Evolutionary conservation across 345 rosid species (phyloP), one percentile per base, ranked within the genome.

Genomic region (Passiflora organensis): DNA sequence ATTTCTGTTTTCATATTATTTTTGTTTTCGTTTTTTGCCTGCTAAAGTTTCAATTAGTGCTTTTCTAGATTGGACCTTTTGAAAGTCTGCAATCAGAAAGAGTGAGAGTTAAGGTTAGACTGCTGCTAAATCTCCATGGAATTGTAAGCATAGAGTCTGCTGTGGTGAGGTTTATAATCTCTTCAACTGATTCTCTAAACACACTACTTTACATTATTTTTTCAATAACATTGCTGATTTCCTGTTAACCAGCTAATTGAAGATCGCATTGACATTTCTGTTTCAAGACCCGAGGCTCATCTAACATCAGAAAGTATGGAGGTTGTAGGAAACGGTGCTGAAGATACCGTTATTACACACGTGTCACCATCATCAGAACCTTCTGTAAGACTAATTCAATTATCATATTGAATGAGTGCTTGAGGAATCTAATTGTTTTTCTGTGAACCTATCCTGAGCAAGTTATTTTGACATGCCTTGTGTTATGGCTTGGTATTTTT

Each of bases 1-100:
- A 28, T 28, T 28, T 28, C 5, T 28, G 34, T 28, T 28, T 28
- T 28, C 8, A 2, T 8, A 28, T 28, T 28, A 2, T 28, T 8
- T 28, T 28, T 28, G 11, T 13, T 44, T 9, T 16, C 17, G 48
- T 3, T 43, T 20, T 2, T 8, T 18, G 22, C 9, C 12, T 44
- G 48, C 48, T 18, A 15, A 13, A 55, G 51, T 13, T 1, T 64
- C 5, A 32, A 34, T 10, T 39, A 10, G 10, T 38, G 32, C 36
- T 17, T 55, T 6, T n/a, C 70, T 69, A 86, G 97, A 76, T 89
- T 44, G 97, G 95, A 48, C 97, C 97, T 60, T 84, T 89, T 73
- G 89, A 83, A 62, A 72, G 80, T 49, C 50, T 72, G 10, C 80
- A 75, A 62, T 72, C 63, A 55, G 89, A 89, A 58, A 67, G 81